These are phyloP conservation scores for Sanghuangporus weigelae DNA, from an alignment of 1,284 basidiomycete species.

Conservation along the genomic window DNA sequence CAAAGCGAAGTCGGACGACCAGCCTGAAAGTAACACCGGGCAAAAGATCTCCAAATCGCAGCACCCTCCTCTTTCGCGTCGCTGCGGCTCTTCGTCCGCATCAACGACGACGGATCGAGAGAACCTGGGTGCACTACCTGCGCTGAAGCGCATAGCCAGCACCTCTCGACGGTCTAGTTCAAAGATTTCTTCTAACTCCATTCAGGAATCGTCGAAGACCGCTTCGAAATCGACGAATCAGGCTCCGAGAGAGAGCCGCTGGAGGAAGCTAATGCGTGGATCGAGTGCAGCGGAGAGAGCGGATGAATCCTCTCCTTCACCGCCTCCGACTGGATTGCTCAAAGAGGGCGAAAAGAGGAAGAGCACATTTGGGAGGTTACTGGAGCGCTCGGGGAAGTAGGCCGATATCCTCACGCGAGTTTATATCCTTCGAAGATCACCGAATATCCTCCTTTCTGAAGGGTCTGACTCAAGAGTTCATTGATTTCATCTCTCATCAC, in stretches of 20 bases:
- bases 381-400: slow-evolving; percentile 3
- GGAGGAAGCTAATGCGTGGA: slow-evolving; percentile 8
- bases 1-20: neutral
- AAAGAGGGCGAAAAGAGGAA: neutral
- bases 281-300: neutral
- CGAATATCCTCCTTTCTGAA: too few relatives aligned
- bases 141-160: slow-evolving; percentile 10
- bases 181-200: neutral
- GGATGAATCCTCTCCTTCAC: neutral
- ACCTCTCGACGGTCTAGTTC: neutral
- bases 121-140: neutral
- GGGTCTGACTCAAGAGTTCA: too few relatives aligned
- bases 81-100: neutral
- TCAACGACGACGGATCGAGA: neutral
- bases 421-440: too few relatives aligned
- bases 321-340: neutral
- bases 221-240: neutral
- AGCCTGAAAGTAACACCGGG: neutral
- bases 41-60: neutral
- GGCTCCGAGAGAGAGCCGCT: slow-evolving; percentile 2
- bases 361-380: slow-evolving; percentile 1
- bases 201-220: neutral
- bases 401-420: too few relatives aligned
- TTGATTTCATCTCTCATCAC: neutral
- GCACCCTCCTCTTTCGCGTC: neutral